These are phyloP conservation scores for Alternaria longipes DNA, from an alignment of 2,329 filamentous ascomycete genomes.

Conservation along the genomic window DNA sequence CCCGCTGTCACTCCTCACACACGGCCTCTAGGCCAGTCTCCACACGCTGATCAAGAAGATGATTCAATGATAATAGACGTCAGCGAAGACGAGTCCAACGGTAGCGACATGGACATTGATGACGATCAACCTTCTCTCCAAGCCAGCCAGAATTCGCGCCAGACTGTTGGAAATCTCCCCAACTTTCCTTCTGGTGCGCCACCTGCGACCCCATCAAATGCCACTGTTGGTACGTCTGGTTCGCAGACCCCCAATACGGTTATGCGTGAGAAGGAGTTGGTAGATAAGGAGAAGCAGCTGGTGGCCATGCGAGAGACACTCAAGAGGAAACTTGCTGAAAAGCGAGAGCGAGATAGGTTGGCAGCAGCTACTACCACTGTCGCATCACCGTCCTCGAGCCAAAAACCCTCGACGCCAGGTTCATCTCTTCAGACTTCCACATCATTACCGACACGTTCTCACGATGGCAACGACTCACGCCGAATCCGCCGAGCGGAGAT, in stretches of 20 bases:
- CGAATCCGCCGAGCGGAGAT: slow-evolving; percentile 58
- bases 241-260: slow-evolving; percentile 49
- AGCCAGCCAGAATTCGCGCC: slow-evolving; percentile 18
- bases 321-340: slow-evolving; percentile 41
- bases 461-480: slow-evolving; percentile 20
- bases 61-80: slow-evolving; percentile 82
- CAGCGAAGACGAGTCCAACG: slow-evolving; percentile 74
- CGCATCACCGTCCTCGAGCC: slow-evolving; percentile 3
- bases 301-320: slow-evolving; percentile 52
- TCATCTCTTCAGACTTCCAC: slow-evolving; percentile 10
- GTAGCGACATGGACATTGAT: slow-evolving; percentile 71
- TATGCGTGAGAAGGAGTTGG: slow-evolving; percentile 55
- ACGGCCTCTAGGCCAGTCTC: slow-evolving; percentile 69
- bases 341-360: slow-evolving; percentile 31
- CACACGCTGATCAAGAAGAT: slow-evolving; percentile 63
- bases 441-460: neutral
- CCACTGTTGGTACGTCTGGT: slow-evolving; percentile 44
- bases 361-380: slow-evolving; percentile 18
- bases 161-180: slow-evolving; percentile 25
- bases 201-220: slow-evolving; percentile 32
- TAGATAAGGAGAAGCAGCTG: slow-evolving; percentile 60
- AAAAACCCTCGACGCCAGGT: slow-evolving; percentile 6
- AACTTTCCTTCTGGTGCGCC: slow-evolving; percentile 39
- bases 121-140: slow-evolving; percentile 59
- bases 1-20: slow-evolving; percentile 56